Conservation (phyloP, 1,139 yeast species). For the Ogataea hybrid region DNA sequence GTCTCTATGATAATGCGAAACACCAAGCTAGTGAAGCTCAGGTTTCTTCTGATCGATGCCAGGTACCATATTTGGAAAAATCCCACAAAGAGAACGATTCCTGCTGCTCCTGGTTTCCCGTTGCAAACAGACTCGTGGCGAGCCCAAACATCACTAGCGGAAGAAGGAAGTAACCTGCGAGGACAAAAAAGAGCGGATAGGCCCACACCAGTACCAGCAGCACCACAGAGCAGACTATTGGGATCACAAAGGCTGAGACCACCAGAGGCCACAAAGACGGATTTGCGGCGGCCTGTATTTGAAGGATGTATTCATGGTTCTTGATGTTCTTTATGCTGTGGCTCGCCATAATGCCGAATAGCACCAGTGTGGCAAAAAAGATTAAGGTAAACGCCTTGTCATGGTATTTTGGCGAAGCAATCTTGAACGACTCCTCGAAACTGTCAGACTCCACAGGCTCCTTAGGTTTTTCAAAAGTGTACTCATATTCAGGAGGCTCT, state of each 20-base stretch:
- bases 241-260: slow-evolving; percentile 13
- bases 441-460: slow-evolving; percentile 35
- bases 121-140: slow-evolving; percentile 19
- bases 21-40: slow-evolving; percentile 65
- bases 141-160: slow-evolving; percentile 27
- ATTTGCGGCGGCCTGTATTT: not conserved
- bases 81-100: slow-evolving; percentile 21
- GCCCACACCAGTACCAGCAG: slow-evolving; percentile 22
- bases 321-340: slow-evolving; percentile 2
- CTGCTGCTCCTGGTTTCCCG: slow-evolving; percentile 21
- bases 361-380: slow-evolving; percentile 44
- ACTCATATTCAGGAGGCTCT: slow-evolving; percentile 27
- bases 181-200: slow-evolving; percentile 28
- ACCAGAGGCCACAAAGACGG: slow-evolving; percentile 2
- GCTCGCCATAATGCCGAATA: slow-evolving; percentile 6
- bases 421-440: slow-evolving; percentile 66
- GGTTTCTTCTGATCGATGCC: slow-evolving; percentile 24
- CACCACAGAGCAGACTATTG: slow-evolving; percentile 22
- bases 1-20: slow-evolving; percentile 75
- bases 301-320: not conserved
- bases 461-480: slow-evolving; percentile 29
- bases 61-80: slow-evolving; percentile 22
- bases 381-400: slow-evolving; percentile 73
- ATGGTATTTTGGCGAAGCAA: slow-evolving; percentile 64
- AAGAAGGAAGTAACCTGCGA: slow-evolving; percentile 26